Evolutionary conservation across 768 basidiomycete genomes (phyloP).

Genomic region (Naematelia encephala): DNA sequence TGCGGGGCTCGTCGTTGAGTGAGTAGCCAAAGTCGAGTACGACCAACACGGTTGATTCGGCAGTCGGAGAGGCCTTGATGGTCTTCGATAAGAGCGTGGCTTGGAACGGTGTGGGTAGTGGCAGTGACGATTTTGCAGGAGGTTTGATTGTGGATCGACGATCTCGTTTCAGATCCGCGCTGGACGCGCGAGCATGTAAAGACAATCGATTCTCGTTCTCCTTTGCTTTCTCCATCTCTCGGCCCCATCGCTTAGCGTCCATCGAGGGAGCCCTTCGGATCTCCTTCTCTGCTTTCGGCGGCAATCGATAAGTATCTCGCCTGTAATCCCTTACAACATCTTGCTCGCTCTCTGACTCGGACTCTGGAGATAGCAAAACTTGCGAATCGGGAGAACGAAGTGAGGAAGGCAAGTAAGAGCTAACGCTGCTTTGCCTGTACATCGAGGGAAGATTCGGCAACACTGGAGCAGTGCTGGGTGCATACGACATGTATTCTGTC

Average conservation of each 20-base stretch:
- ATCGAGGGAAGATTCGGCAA: neutral
- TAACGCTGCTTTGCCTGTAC: neutral
- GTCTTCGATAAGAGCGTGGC: slow-evolving; percentile 18
- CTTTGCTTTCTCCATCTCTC: neutral
- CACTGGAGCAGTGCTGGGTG: neutral
- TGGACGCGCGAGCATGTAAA: neutral
- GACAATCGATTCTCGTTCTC: neutral
- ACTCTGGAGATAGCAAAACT: neutral
- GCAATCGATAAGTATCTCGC: slow-evolving; percentile 2
- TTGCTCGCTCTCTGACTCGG: neutral
- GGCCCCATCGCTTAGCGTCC: neutral
- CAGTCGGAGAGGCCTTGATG: slow-evolving; percentile 6
- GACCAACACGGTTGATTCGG: slow-evolving; percentile 8
- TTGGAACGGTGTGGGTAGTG: slow-evolving; percentile 16
- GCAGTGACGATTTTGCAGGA: slow-evolving; percentile 5
- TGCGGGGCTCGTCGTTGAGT: slow-evolving; percentile 14
- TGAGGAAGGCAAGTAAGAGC: neutral
- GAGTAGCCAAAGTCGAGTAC: slow-evolving; percentile 36
- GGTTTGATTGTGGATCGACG: slow-evolving; percentile 3
- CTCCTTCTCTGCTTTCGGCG: neutral
- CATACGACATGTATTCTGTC: neutral
- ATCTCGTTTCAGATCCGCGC: neutral
- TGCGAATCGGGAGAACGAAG: neutral
- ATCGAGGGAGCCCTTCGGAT: neutral
- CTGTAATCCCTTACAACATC: neutral